Percentiles rank a stretch among this genome's conserved stretches.
phyloP scores from a whole-genome alignment of 257 asterid genomes.

The Solanum peruvianum region DNA sequence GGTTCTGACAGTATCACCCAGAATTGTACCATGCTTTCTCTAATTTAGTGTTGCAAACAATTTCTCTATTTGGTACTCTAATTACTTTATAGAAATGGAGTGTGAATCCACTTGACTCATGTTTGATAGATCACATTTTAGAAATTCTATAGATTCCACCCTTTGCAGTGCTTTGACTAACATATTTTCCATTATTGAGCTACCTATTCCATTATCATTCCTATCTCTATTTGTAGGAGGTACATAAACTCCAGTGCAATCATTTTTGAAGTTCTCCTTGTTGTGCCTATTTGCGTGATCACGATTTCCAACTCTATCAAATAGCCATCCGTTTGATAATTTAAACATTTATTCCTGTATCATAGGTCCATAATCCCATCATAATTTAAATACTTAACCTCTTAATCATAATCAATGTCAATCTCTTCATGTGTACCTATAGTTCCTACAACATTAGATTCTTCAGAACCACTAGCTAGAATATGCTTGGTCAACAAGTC shows the following conservation, averaged over 20 bases:
- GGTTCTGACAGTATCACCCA: background rate
- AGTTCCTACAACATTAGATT: too few species aligned
- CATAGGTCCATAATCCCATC: background rate
- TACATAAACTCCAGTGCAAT: background rate
- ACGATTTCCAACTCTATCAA: background rate
- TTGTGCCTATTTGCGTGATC: too few species aligned
- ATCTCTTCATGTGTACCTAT: background rate
- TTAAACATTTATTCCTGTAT: background rate
- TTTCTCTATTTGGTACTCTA: background rate
- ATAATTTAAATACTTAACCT: background rate
- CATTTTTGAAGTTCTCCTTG: background rate
- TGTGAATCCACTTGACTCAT: background rate
- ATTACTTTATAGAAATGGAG: background rate
- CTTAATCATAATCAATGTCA: background rate
- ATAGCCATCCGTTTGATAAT: background rate
- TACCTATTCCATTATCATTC: background rate
- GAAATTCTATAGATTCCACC: background rate
- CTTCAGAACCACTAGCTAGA: background rate
- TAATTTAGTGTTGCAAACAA: background rate
- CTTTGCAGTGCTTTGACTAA: background rate
- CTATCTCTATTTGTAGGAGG: background rate
- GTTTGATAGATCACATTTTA: too few species aligned
- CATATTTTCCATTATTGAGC: background rate
- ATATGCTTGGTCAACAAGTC: too few species aligned
- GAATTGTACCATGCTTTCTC: background rate